These are phyloP conservation scores for Stachybotrys chartarum DNA, from an alignment of 2,329 filamentous ascomycete species.

Conservation along the genomic window DNA sequence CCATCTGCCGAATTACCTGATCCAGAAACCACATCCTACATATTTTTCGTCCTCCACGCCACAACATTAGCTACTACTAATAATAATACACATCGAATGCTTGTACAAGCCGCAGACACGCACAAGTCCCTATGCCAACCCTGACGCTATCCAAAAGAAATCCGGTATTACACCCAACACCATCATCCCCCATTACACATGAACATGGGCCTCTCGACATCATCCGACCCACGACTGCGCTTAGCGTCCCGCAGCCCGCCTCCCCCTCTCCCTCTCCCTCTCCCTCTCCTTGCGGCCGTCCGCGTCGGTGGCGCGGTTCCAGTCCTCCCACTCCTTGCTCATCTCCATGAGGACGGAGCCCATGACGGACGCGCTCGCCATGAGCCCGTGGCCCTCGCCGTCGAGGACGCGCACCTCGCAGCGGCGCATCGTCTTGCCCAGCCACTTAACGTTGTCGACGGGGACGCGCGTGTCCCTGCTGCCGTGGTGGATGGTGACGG, in stretches of 20 bases:
- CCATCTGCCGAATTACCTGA: too few species aligned
- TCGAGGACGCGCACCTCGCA: conserved; percentile 89
- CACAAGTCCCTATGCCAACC: too few species aligned
- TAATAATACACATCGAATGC: too few species aligned
- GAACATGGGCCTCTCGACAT: too few species aligned
- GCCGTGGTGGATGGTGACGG: conserved; percentile 91
- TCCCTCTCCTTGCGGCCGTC: conserved; percentile 26
- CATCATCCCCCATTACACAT: background rate
- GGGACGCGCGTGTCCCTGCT: conserved; percentile 86
- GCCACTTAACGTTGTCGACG: conserved; percentile 90
- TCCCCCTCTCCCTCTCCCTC: conserved; percentile 3
- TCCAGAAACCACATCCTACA: too few species aligned
- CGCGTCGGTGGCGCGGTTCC: conserved; percentile 55
- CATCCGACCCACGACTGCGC: too few species aligned
- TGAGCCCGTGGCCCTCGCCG: conserved; percentile 88
- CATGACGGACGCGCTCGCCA: conserved; percentile 94
- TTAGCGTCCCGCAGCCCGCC: conserved; percentile 8
- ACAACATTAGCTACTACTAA: too few species aligned
- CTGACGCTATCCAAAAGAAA: too few species aligned
- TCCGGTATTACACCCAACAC: background rate
- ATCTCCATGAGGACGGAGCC: conserved; percentile 91
- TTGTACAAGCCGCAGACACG: too few species aligned
- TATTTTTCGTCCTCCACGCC: too few species aligned
- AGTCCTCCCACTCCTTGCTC: conserved; percentile 87
- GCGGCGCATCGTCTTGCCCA: conserved; percentile 85